Evolutionary conservation across 2,329 filamentous ascomycete species (phyloP).

Genomic region (Trichoderma hamatum): DNA sequence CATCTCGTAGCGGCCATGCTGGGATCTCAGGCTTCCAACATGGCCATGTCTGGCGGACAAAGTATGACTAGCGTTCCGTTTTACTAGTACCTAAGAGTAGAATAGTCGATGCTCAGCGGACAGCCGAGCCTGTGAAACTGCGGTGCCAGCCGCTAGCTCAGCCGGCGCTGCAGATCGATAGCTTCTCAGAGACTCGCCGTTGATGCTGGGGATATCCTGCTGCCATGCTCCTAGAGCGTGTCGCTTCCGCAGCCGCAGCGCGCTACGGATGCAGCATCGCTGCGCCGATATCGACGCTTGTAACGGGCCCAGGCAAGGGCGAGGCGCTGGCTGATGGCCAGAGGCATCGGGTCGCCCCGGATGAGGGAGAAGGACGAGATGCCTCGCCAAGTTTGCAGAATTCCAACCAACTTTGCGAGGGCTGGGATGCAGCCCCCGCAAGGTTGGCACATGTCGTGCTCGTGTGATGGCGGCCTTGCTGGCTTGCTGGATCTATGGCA

Average conservation of each 20-base stretch:
- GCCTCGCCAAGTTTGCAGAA: slow-evolving; percentile 6
- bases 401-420: slow-evolving; percentile 18
- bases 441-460: slow-evolving; percentile 24
- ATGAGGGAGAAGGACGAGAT: not conserved
- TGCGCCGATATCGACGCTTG: slow-evolving; percentile 4
- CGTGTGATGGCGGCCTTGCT: slow-evolving; percentile 18
- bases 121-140: slow-evolving; percentile 20
- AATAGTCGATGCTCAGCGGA: not conserved
- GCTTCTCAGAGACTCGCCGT: slow-evolving; percentile 17
- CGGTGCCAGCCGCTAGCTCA: slow-evolving; percentile 22
- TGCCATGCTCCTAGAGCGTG: not conserved
- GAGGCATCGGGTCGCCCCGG: slow-evolving; percentile 14
- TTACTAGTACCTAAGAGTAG: slow-evolving; percentile 1
- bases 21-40: not conserved
- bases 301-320: not conserved
- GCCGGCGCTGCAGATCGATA: slow-evolving; percentile 24
- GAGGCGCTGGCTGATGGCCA: not conserved
- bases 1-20: slow-evolving; percentile 5
- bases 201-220: slow-evolving; percentile 11
- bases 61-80: slow-evolving; percentile 1
- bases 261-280: slow-evolving; percentile 20
- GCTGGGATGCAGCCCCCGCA: slow-evolving; percentile 14
- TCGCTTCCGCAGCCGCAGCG: slow-evolving; percentile 21
- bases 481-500: not conserved
- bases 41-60: not conserved